Percentiles rank a stretch among this genome's conserved stretches.
These are phyloP conservation scores for Erythrobasidium hasegawianum DNA, from an alignment of 1,284 basidiomycete species.

Conservation along the genomic window DNA sequence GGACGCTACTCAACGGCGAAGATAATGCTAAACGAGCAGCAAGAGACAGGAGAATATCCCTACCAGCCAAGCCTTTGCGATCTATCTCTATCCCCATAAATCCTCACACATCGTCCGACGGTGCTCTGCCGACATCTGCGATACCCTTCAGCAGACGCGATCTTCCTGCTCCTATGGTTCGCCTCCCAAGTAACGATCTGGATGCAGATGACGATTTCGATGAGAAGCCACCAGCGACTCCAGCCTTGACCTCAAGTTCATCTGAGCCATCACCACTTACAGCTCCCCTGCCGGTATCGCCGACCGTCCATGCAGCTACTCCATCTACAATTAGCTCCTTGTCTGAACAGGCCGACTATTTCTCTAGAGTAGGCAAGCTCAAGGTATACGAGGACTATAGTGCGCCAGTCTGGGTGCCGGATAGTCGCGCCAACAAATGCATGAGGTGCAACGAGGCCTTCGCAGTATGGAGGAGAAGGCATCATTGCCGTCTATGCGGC, in stretches of 20 bases:
- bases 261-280: background rate
- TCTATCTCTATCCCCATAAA: conserved; percentile 63
- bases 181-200: background rate
- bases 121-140: too few species aligned
- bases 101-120: too few species aligned
- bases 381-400: conserved; percentile 73
- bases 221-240: background rate
- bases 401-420: conserved; percentile 88
- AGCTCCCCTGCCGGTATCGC: background rate
- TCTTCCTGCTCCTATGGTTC: conserved; percentile 2
- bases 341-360: background rate
- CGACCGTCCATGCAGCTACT: background rate
- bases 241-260: background rate
- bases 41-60: conserved; percentile 68
- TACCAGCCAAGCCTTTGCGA: conserved; percentile 68
- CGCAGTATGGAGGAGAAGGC: conserved; percentile 73
- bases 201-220: conserved; percentile 8
- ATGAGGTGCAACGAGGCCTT: conserved; percentile 76
- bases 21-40: conserved; percentile 49
- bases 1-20: conserved; percentile 51
- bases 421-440: conserved; percentile 71
- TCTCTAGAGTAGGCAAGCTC: background rate
- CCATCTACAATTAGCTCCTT: background rate
- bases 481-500: conserved; percentile 87
- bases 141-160: background rate